Conservation (phyloP, 352 stramenopile genomes). For the Phytophthora agathidicida region DNA sequence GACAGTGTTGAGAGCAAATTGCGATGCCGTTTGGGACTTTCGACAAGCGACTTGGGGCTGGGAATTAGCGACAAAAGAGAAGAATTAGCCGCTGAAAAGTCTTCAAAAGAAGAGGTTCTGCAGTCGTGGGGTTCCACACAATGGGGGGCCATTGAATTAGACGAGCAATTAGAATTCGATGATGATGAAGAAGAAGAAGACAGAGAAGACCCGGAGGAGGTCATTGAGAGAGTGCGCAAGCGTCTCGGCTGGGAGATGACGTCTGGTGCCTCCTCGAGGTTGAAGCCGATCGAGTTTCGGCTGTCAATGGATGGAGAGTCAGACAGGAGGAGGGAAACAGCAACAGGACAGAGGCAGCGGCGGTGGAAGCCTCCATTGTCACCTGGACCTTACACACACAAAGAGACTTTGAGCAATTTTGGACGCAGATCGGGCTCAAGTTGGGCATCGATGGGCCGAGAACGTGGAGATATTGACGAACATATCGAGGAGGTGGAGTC, state of each 20-base stretch:
- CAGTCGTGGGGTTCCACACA: constrained; percentile 12
- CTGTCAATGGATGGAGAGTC: constrained; percentile 10
- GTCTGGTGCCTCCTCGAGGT: background rate
- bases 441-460: background rate
- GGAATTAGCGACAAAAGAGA: background rate
- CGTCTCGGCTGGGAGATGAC: constrained; percentile 46
- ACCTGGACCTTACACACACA: background rate
- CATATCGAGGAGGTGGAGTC: background rate
- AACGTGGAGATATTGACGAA: background rate
- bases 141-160: constrained; percentile 16
- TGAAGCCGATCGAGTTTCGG: constrained; percentile 9
- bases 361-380: constrained; percentile 22
- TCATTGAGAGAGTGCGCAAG: constrained; percentile 66
- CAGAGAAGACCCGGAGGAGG: constrained; percentile 54
- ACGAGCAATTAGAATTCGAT: no score
- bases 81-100: background rate
- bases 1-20: constrained; percentile 34
- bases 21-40: constrained; percentile 19
- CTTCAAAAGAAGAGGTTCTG: background rate
- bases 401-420: background rate
- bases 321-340: background rate
- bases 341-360: background rate
- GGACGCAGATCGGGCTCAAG: constrained; percentile 1
- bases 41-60: background rate
- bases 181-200: constrained; percentile 5